Evolutionary conservation across 257 asterid species (phyloP).

Genomic region (Solanum boliviense): DNA sequence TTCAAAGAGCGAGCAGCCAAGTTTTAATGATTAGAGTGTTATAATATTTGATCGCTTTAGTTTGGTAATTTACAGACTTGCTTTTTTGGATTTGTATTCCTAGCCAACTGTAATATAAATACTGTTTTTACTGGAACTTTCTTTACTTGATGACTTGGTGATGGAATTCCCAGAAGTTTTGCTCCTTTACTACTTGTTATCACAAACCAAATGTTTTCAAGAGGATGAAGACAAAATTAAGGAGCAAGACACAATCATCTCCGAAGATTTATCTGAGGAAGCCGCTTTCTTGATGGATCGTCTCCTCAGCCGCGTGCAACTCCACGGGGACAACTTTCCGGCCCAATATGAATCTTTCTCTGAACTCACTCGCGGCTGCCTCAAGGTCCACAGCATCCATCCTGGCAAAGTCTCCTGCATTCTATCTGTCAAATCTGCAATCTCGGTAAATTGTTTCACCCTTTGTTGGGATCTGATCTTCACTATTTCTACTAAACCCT

Average conservation of each 20-base stretch:
- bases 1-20: not conserved
- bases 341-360: conserved; percentile 12
- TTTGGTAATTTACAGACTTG: not conserved
- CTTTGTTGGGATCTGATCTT: not conserved
- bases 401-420: conserved; percentile 63
- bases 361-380: not conserved
- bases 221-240: not conserved
- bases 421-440: conserved; percentile 45
- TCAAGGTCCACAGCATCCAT: conserved; percentile 29
- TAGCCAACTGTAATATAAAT: too few species aligned
- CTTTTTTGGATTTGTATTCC: too few species aligned
- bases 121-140: not conserved
- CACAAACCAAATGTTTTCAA: too few species aligned
- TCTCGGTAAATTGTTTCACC: conserved; percentile 30
- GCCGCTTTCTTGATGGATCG: not conserved
- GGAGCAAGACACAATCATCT: conserved; percentile 4
- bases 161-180: not conserved
- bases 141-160: not conserved
- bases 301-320: conserved; percentile 14
- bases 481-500: too few species aligned
- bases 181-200: not conserved
- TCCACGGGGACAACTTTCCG: conserved; percentile 15
- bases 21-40: not conserved
- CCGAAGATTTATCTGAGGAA: conserved; percentile 14
- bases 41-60: not conserved